Base-by-base conservation (phyloP, 2,329 filamentous ascomycete genomes). In the Botrytis aclada region DNA sequence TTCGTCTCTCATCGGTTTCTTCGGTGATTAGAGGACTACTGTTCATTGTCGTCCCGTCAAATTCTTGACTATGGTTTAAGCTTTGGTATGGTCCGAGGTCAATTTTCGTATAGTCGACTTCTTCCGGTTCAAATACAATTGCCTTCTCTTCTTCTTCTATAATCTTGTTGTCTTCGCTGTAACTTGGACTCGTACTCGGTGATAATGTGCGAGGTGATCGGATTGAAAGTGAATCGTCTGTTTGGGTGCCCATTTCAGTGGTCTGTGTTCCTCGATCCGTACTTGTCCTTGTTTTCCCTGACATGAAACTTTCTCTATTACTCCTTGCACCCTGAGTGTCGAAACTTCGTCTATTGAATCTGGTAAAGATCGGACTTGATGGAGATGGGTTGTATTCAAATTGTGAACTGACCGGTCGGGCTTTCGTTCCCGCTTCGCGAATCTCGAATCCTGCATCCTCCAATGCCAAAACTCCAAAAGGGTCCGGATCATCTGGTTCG, bases 401-500 rank as follows among this genome's bases (percentile, higher is more conserved):
- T 77, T 92, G 89, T 73, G 91, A 93, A 83, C 91, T 94, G 37
- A 88, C 86, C 3, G 94, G 93, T 72, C 93, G 86, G 71, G 88
- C 85, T 67, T 90, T 88, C 3, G 91, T 92, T 47, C 94, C 94
- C n/a, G 95, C 95, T 83, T 98, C 95, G 70, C 93, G 89, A 76
- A 98, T 96, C 78, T 95, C 93, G 72, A 98, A 84, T 3, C 95
- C 95, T 74, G 94, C 93, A 84, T 94, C 91, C 80, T 97, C 94
- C n/a, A 98, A 84, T 12, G 95, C 95, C 76, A 95, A 88, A 39
- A 98, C 92, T 37, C 95, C 95, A 80, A 93, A 98, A 0, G 95
- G 95, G 81, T 98, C 95, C 0, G 95, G 94, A 78, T 98, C 95
- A 71, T 94, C 89, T 5, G 85, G 83, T 75, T 91, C 90, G 0